Evolutionary conservation across 139 green algal species (phyloP).

Genomic region (Penium margaritaceum): DNA sequence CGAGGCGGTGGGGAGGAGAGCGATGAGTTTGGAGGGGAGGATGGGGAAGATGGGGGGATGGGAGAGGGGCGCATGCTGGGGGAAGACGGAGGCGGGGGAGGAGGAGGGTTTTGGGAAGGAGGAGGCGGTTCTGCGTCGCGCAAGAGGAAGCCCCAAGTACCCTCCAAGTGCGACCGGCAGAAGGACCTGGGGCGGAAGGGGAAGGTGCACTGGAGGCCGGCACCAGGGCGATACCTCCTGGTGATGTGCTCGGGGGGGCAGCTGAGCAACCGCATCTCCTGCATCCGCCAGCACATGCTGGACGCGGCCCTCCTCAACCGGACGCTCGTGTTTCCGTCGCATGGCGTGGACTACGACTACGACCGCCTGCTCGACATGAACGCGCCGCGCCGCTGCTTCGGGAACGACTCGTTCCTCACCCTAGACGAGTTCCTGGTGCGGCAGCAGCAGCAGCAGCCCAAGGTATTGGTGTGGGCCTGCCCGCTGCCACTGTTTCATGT

Average conservation of each 20-base stretch:
- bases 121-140: neutral
- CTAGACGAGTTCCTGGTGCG: no score
- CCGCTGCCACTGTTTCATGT: no score
- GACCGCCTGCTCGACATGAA: constrained; percentile 25
- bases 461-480: no score
- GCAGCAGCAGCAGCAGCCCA: no score
- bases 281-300: constrained; percentile 30
- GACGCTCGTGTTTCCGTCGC: constrained; percentile 30
- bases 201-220: constrained; percentile 2
- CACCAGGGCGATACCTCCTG: constrained; percentile 35
- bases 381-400: constrained; percentile 10
- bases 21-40: neutral
- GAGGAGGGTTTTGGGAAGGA: no score
- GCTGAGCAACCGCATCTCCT: constrained; percentile 33
- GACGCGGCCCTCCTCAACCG: constrained; percentile 37
- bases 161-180: constrained; percentile 5
- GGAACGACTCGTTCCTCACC: constrained; percentile 13
- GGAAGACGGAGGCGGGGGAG: neutral
- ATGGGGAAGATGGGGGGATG: neutral
- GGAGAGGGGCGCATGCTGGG: neutral
- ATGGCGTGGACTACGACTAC: constrained; percentile 38
- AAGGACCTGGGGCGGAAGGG: constrained; percentile 12
- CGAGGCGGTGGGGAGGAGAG: neutral
- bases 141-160: neutral
- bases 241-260: constrained; percentile 31